phyloP scores from a whole-genome alignment of 2,329 filamentous ascomycete genomes.

The Apiospora saccharicola region DNA sequence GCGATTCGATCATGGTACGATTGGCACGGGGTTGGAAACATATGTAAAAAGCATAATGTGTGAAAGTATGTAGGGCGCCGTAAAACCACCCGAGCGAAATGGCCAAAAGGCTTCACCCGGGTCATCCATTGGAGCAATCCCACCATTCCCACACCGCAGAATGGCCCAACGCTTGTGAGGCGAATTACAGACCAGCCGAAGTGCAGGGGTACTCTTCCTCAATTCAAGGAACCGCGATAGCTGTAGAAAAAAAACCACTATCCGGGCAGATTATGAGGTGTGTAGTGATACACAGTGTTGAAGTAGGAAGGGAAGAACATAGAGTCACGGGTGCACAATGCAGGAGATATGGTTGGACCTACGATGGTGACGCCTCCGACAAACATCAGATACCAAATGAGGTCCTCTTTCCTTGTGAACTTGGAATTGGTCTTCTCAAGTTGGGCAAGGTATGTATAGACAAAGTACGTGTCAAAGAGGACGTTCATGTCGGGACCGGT shows the following conservation, averaged over 20 bases:
- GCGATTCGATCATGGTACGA: not conserved
- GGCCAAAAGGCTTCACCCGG: slow-evolving; percentile 62
- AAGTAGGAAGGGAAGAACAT: slow-evolving; percentile 28
- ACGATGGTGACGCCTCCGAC: slow-evolving; percentile 77
- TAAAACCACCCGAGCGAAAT: slow-evolving; percentile 65
- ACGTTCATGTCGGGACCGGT: slow-evolving; percentile 55
- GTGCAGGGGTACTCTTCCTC: slow-evolving; percentile 82
- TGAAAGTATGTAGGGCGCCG: slow-evolving; percentile 67
- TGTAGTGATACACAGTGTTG: slow-evolving; percentile 26
- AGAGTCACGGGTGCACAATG: slow-evolving; percentile 34
- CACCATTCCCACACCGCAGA: slow-evolving; percentile 76
- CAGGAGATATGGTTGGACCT: slow-evolving; percentile 55
- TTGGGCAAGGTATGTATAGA: slow-evolving; percentile 79
- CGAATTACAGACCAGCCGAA: slow-evolving; percentile 70
- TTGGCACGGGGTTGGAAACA: not conserved
- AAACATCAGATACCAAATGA: slow-evolving; percentile 82
- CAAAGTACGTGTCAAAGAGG: slow-evolving; percentile 77
- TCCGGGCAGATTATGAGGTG: slow-evolving; percentile 77
- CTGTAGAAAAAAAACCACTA: slow-evolving; percentile 67
- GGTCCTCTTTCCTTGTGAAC: slow-evolving; percentile 78
- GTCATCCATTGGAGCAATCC: slow-evolving; percentile 75
- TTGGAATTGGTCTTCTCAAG: slow-evolving; percentile 76
- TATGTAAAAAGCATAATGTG: slow-evolving; percentile 27
- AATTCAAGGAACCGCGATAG: slow-evolving; percentile 85
- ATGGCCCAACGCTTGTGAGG: slow-evolving; percentile 63